Evolutionary conservation across 2,329 filamentous ascomycete genomes (phyloP), one percentile per base, ranked within the genome.

Genomic region (Apiospora rasikravindrae): DNA sequence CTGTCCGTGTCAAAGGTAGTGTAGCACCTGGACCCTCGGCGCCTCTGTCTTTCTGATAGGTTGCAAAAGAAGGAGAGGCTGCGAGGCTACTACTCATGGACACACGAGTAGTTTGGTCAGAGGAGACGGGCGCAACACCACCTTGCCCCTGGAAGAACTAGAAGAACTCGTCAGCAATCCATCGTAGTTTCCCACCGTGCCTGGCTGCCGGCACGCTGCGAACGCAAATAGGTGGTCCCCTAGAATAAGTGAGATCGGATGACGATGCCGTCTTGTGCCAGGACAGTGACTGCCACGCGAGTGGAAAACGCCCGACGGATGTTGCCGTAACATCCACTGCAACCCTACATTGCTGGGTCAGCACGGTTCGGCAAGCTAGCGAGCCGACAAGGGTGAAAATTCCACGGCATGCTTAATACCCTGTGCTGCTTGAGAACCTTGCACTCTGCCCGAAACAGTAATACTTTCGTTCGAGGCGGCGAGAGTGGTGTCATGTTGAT

Each of bases 271-370:
- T 61, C 16, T 29, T 22, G 53, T 61, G 16, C 29, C 7, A 37
- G 33, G 33, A 22, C 2, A n/a, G 53, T 16, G 29, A 37, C 26
- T 19, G 29, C 26, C 53, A 37, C 53, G 53, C 29, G 26, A 37
- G 29, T 61, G 29, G 29, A 37, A 61, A 37, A 14, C 7, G 26
- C 7, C 53, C 16, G 37, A 37, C 53, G 53, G 26, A 61, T 61
- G 53, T 22, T 61, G 53, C 53, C 53, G 53, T 61, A 29, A 37
- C 53, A 61, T 61, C 29, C 53, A 61, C 29, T 61, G 33, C 53
- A 19, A 61, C 53, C 53, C 53, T 61, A 61, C 29, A 61, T 33
- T 61, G 53, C 29, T 37, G 29, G 53, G 53, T 22, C 14, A 57
- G 51, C 26, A 33, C 29, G 51, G 51, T 57, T 33, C 51, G 51